Percentiles rank a stretch among this genome's conserved stretches.
phyloP scores from a whole-genome alignment of 2,329 filamentous ascomycete genomes.

The Xylariales sp. region DNA sequence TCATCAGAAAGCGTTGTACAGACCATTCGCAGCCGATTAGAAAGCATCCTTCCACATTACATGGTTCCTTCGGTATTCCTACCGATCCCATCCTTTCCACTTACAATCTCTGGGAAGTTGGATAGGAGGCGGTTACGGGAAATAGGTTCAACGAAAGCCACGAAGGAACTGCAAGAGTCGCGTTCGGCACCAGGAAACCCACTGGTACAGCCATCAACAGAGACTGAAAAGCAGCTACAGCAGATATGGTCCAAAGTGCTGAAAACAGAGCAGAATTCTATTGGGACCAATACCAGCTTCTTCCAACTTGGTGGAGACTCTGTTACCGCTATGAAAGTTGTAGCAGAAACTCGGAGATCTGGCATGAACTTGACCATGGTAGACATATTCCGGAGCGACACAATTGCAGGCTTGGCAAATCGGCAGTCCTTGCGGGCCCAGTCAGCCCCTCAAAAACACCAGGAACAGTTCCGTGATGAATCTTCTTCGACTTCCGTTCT shows the following conservation, averaged over 20 bases:
- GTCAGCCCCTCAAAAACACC: background rate
- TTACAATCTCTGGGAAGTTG: conserved; percentile 35
- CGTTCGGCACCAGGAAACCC: background rate
- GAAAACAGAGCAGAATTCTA: conserved; percentile 11
- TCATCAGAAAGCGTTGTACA: conserved; percentile 36
- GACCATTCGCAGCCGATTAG: conserved; percentile 41
- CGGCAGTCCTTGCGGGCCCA: background rate
- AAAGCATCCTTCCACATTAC: conserved; percentile 37
- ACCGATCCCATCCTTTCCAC: conserved; percentile 27
- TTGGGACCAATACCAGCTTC: conserved; percentile 11
- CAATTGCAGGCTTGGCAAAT: conserved; percentile 12
- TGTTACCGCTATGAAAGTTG: conserved; percentile 33
- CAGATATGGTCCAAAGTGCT: conserved; percentile 28
- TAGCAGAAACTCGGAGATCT: conserved; percentile 13
- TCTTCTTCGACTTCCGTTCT: background rate
- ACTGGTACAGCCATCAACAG: conserved; percentile 18
- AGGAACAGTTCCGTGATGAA: background rate
- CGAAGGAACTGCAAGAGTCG: conserved; percentile 3
- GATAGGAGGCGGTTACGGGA: conserved; percentile 36
- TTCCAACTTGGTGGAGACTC: conserved; percentile 35
- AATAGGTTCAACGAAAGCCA: conserved; percentile 23
- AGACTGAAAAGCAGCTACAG: conserved; percentile 28
- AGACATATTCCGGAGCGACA: conserved; percentile 23
- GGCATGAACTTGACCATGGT: conserved; percentile 18
- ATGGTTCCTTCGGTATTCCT: conserved; percentile 36